Conservation (phyloP, 306 rosid species). For the Malus orientalis region DNA sequence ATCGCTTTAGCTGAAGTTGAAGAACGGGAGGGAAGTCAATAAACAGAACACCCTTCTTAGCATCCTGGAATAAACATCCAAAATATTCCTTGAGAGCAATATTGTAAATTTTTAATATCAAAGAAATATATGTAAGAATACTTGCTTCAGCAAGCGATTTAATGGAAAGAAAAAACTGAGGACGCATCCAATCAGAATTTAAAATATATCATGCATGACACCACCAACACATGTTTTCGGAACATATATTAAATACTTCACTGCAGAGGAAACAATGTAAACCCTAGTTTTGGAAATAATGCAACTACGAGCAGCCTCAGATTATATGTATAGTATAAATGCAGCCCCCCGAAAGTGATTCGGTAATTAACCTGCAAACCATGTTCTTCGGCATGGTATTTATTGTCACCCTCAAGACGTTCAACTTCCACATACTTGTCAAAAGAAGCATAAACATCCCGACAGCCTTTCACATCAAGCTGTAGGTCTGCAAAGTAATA, state of each 20-base stretch:
- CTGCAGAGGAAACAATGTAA: neutral
- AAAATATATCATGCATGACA: neutral
- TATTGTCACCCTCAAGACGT: constrained; percentile 88
- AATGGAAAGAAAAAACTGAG: neutral
- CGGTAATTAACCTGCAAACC: constrained; percentile 69
- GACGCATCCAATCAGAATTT: neutral
- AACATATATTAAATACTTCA: neutral
- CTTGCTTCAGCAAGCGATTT: neutral
- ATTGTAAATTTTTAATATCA: neutral
- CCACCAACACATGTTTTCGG: neutral
- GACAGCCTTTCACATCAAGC: constrained; percentile 93
- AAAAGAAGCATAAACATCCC: constrained; percentile 87
- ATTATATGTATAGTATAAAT: neutral
- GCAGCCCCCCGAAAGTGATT: neutral
- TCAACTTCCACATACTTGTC: constrained; percentile 94
- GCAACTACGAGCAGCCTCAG: neutral
- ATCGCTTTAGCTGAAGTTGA: constrained; percentile 90
- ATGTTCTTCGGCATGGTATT: constrained; percentile 79
- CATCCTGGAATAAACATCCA: constrained; percentile 52
- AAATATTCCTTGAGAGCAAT: neutral
- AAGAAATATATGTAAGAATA: neutral
- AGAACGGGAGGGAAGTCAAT: constrained; percentile 97
- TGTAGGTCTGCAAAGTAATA: constrained; percentile 60
- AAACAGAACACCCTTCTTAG: constrained; percentile 85
- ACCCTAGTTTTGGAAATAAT: neutral